Evolutionary conservation across 2,329 filamentous ascomycete species (phyloP).

Genomic region (Rutstroemia sp.): DNA sequence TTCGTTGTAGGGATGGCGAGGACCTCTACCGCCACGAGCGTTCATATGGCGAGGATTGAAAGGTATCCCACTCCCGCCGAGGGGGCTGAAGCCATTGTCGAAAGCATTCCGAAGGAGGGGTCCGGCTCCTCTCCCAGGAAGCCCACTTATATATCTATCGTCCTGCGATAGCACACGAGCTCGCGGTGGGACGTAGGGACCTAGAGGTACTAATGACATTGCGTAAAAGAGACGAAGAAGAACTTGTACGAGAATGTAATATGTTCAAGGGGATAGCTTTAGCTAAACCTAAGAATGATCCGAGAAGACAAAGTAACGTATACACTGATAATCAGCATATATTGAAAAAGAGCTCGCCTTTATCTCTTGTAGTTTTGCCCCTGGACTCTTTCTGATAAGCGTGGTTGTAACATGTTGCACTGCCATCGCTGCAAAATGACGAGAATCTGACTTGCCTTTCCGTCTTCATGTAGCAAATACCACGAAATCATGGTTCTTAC

Average conservation of each 20-base stretch:
- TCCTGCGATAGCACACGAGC: conserved; percentile 3
- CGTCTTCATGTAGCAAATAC: conserved; percentile 17
- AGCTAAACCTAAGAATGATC: neutral
- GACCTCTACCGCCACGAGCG: neutral
- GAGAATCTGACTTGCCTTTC: conserved; percentile 13
- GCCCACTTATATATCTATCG: conserved; percentile 3
- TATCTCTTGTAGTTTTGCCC: conserved; percentile 1
- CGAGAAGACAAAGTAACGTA: conserved; percentile 4
- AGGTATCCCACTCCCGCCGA: neutral
- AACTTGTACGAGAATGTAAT: neutral
- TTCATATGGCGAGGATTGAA: neutral
- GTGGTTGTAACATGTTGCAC: conserved; percentile 4
- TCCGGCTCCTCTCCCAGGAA: neutral
- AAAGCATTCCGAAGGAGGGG: conserved; percentile 1
- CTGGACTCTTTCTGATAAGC: neutral
- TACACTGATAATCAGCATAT: neutral
- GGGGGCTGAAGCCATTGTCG: conserved; percentile 1
- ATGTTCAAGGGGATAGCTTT: neutral
- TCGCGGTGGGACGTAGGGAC: conserved; percentile 4
- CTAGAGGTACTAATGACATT: conserved; percentile 9
- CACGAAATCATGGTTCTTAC: conserved; percentile 14
- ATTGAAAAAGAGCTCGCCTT: conserved; percentile 1
- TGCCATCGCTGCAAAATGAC: conserved; percentile 9
- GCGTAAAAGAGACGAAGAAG: neutral
- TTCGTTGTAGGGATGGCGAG: neutral